A percentile compares a stretch with the other conserved stretches of the same genome.
Evolutionary conservation across 257 asterid species (phyloP).

Genomic region (Galeopsis tetrahit): DNA sequence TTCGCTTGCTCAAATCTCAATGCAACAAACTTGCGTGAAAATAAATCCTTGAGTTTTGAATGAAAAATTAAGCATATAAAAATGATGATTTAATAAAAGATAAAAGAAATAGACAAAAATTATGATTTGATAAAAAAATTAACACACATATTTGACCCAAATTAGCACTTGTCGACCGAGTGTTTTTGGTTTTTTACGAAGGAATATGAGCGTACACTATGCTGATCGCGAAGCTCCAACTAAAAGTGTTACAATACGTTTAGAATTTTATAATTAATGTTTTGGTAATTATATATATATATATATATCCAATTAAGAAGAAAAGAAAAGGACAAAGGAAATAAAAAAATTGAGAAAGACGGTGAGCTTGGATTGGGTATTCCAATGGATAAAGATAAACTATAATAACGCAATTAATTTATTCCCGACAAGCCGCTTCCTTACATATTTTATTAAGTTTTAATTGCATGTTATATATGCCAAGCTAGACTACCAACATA

Average conservation of each 20-base stretch:
- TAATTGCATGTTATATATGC: neutral
- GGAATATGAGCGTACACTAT: neutral
- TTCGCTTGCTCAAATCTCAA: too few species aligned
- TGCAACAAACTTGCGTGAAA: too few species aligned
- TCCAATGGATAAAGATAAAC: conserved; percentile 36
- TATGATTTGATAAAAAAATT: too few species aligned
- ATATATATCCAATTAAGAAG: too few species aligned
- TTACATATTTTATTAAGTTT: conserved; percentile 18
- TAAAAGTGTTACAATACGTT: too few species aligned
- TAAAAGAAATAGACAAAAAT: too few species aligned
- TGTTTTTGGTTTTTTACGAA: neutral
- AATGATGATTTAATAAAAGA: too few species aligned
- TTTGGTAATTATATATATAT: too few species aligned
- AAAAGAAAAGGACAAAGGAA: neutral
- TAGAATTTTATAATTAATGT: too few species aligned
- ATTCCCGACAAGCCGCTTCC: conserved; percentile 57
- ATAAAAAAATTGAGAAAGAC: conserved; percentile 28
- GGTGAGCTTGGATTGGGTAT: conserved; percentile 62
- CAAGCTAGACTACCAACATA: too few species aligned
- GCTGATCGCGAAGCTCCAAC: neutral
- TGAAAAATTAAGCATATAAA: too few species aligned
- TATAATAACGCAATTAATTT: conserved; percentile 26
- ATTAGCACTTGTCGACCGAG: neutral
- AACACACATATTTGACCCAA: neutral
- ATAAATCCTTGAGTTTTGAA: too few species aligned